Evolutionary conservation across 805 yeast genomes (phyloP), one percentile per base, ranked within the genome.

Genomic region (Metschnikowia dekortorum): DNA sequence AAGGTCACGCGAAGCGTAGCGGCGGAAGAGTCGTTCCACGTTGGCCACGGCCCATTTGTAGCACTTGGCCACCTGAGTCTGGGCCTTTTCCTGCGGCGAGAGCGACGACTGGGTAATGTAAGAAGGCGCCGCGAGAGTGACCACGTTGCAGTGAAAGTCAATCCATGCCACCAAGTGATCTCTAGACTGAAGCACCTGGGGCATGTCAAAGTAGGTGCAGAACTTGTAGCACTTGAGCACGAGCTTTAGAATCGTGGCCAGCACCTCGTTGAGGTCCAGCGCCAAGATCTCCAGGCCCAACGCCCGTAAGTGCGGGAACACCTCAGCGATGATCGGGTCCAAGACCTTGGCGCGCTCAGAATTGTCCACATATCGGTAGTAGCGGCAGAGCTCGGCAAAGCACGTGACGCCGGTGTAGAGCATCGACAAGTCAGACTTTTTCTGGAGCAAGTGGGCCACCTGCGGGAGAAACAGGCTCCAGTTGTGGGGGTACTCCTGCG

Each of bases 31-130:
- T 56, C 95, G 79, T 56, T 76, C 79, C 38, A 91, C 64, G 64
- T 88, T 89, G 26, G 89, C 89, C 61, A 83, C 83, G 0, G 95
- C 81, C 97, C 98, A 92, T 66, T 92, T 73, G 56, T 70, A 67
- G 50, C 73, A 69, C 53, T 94, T 70, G 79, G 91, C 58, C 82
- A 80, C 68, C 82, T 92, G 62, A 73, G 84, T 85, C 85, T 87
- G 44, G 82, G 67, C 58, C 55, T 63, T 67, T 41, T 73, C 76
- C 52, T 81, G 73, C 38, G 81, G 84, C 22, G 79, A 77, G 7
- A 73, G 74, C 44, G 81, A 83, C n/a, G 78, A 59, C 16, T 74
- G 71, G 53, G 75, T 52, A 1, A 82, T 80, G 39, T 76, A 75
- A 0, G 62, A 53, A 1, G 96, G 94, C 18, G 83, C 69, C 8